phyloP scores from a whole-genome alignment of 345 rosid species.

The Iberis pinnata region DNA sequence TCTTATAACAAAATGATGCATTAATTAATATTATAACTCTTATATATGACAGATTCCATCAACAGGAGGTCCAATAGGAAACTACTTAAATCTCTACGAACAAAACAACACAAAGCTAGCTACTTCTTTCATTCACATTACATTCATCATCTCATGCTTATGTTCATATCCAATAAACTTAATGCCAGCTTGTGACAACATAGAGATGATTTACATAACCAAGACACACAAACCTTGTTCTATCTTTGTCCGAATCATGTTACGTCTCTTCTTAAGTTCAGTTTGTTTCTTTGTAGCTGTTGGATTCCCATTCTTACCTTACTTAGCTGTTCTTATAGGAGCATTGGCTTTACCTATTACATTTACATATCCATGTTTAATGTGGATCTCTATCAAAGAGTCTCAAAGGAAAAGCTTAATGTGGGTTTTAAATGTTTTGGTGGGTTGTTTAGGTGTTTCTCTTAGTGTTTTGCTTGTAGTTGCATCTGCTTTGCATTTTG shows the following conservation, averaged over 20 bases:
- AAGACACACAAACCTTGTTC: constrained; percentile 41
- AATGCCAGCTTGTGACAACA: constrained; percentile 56
- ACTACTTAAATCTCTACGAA: constrained; percentile 34
- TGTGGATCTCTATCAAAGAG: constrained; percentile 55
- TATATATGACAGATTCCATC: constrained; percentile 40
- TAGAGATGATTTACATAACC: constrained; percentile 37
- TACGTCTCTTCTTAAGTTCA: constrained; percentile 38
- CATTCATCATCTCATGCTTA: constrained; percentile 44
- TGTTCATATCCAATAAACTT: constrained; percentile 61
- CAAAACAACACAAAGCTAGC: constrained; percentile 33
- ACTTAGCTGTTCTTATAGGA: constrained; percentile 54
- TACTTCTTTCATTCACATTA: constrained; percentile 40
- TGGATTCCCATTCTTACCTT: constrained; percentile 45
- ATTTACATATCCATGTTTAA: constrained; percentile 57
- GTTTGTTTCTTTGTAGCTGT: constrained; percentile 45
- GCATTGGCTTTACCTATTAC: constrained; percentile 57
- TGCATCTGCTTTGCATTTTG: constrained; percentile 38
- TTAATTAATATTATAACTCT: too few species aligned
- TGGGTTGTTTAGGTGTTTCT: constrained; percentile 46
- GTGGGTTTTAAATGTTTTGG: constrained; percentile 51
- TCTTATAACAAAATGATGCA: too few species aligned
- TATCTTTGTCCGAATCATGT: constrained; percentile 42
- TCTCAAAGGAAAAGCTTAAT: constrained; percentile 35
- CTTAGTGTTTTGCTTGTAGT: constrained; percentile 42
- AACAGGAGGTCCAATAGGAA: constrained; percentile 49